Evolutionary conservation across 257 asterid genomes (phyloP), one percentile per base, ranked within the genome.

Genomic region (Solanum virginianum): DNA sequence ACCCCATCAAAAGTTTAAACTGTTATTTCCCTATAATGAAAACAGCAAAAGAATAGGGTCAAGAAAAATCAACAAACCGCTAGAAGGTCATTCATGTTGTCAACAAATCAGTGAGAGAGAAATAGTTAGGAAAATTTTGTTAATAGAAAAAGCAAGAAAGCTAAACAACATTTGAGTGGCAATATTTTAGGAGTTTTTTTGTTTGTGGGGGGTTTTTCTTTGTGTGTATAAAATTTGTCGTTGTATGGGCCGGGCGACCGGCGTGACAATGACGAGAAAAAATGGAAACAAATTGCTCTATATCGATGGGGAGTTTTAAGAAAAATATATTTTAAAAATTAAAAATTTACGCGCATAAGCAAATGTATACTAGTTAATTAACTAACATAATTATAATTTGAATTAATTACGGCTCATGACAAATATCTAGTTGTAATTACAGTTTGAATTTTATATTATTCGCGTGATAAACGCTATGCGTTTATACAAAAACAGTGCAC

Each of bases 1-100:
- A 59, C 41, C 39, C 70, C 70, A 63, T 63, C 17, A 69, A 53
- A 53, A 29, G 29, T 26, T 2, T 1, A 8, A 32, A 15, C 63
- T 79, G 53, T 53, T 5, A 53, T 53, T 26, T 17, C 65, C 41
- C 41, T 80, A 15, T 45, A 81, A 60, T 1, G 66, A 75, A 77
- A 32, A 20, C 29, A 70, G 4, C 16, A 18, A 41, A 70, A 70
- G 5, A 70, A 10, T 17, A 72, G 10, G 39, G 17, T 20, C 7
- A 53, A 53, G 29, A 79, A 53, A 85, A 85, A 49, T 80, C 70
- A 47, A 86, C 93, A 91, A 86, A 93, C 97, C 87, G 92, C 87
- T 74, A 93, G 95, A 57, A 93, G 92, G 81, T 93, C 95, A 84
- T 93, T 93, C 97, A 93, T 93, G 15, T 88, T 53, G 29, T 86